phyloP scores from a whole-genome alignment of 1,139 yeast species.

The Sugiyamaella castrensis region DNA sequence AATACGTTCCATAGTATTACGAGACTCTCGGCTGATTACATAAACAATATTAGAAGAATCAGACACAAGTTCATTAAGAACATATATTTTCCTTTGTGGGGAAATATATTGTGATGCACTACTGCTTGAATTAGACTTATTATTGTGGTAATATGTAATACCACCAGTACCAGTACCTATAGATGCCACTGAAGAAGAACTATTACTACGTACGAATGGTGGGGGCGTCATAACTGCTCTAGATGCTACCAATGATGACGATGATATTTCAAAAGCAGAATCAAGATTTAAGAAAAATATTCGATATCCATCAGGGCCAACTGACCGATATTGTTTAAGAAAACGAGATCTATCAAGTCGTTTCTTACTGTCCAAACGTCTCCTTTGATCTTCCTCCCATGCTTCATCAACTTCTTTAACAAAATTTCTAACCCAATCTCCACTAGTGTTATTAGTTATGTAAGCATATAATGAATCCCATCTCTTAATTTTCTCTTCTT shows the following conservation, averaged over 20 bases:
- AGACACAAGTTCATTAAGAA: slow-evolving; percentile 46
- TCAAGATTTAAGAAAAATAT: slow-evolving; percentile 37
- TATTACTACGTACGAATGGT: slow-evolving; percentile 7
- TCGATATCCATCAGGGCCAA: slow-evolving; percentile 26
- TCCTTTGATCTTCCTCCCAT: slow-evolving; percentile 56
- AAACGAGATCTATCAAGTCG: slow-evolving; percentile 27
- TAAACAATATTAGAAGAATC: slow-evolving; percentile 65
- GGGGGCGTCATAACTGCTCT: not conserved
- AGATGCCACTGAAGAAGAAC: slow-evolving; percentile 5
- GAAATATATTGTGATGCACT: slow-evolving; percentile 28
- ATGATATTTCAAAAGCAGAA: slow-evolving; percentile 3
- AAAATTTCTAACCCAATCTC: slow-evolving; percentile 67
- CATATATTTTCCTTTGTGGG: slow-evolving; percentile 35
- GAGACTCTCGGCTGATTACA: slow-evolving; percentile 62
- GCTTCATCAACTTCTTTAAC: slow-evolving; percentile 54
- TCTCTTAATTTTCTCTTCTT: slow-evolving; percentile 53
- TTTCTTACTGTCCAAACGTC: slow-evolving; percentile 38
- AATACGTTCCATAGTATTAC: slow-evolving; percentile 61
- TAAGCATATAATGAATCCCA: slow-evolving; percentile 62
- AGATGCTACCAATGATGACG: not conserved
- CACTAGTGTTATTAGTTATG: slow-evolving; percentile 66
- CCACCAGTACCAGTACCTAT: not conserved
- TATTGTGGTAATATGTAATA: not conserved
- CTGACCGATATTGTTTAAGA: slow-evolving; percentile 25
- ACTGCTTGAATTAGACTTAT: not conserved